Evolutionary conservation across 108 stramenopile genomes (phyloP).

Genomic region (Aurantiochytrium sp.): DNA sequence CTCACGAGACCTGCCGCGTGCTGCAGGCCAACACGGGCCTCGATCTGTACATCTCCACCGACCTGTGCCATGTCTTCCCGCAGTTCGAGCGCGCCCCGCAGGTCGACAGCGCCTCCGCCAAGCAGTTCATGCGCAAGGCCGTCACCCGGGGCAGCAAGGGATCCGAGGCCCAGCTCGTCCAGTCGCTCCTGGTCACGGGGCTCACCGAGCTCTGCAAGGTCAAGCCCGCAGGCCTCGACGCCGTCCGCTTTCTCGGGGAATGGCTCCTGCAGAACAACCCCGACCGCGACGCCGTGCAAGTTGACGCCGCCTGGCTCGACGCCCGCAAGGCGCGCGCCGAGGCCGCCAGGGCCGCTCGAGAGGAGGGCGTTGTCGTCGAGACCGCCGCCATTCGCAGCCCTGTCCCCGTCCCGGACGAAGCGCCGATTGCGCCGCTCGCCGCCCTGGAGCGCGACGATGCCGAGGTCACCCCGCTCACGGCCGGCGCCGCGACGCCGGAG

Average conservation of each 20-base stretch:
- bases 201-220: slow-evolving; percentile 8
- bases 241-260: background rate
- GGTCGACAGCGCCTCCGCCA: background rate
- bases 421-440: background rate
- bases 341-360: background rate
- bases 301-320: background rate
- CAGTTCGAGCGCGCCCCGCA: background rate
- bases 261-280: slow-evolving; percentile 41
- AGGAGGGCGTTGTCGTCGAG: background rate
- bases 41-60: background rate
- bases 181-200: background rate
- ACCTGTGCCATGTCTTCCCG: background rate
- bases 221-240: slow-evolving; percentile 18
- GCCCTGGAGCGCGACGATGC: background rate
- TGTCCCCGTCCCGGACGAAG: background rate
- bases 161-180: slow-evolving; percentile 1
- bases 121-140: background rate
- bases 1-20: background rate
- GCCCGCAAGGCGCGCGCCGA: background rate
- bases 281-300: background rate
- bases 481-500: background rate
- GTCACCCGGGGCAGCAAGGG: background rate
- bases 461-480: background rate
- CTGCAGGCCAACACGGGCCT: background rate
- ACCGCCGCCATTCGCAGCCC: background rate